Evolutionary conservation across 192 early-diverging fungal genomes (phyloP).

Genomic region (Piromyces finnis): DNA sequence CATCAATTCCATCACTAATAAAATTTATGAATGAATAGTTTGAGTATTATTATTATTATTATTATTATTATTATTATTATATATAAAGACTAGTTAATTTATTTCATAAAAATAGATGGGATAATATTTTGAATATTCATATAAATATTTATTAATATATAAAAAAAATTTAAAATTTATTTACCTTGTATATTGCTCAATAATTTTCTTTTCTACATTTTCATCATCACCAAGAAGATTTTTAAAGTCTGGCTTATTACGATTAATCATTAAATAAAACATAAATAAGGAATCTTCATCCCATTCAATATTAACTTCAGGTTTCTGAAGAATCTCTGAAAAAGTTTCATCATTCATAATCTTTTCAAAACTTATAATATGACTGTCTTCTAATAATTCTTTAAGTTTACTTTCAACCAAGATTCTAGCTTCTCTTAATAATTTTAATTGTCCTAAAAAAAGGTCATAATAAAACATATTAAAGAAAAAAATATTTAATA

Average conservation of each 20-base stretch:
- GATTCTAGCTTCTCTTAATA: background rate
- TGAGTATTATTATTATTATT: too few relatives aligned
- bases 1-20: background rate
- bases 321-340: background rate
- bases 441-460: background rate
- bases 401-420: background rate
- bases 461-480: too few relatives aligned
- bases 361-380: background rate
- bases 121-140: too few relatives aligned
- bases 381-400: background rate
- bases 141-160: too few relatives aligned
- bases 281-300: background rate
- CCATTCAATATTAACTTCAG: background rate
- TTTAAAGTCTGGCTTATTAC: background rate
- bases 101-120: too few relatives aligned
- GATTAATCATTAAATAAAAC: background rate
- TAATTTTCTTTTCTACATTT: background rate
- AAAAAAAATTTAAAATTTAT: too few relatives aligned
- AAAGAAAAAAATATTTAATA: too few relatives aligned
- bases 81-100: too few relatives aligned
- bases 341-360: background rate
- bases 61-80: too few relatives aligned
- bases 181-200: background rate
- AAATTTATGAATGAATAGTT: too few relatives aligned
- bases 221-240: background rate